phyloP scores from a whole-genome alignment of 2,329 filamentous ascomycete genomes.

The Xylariaceae sp. region DNA sequence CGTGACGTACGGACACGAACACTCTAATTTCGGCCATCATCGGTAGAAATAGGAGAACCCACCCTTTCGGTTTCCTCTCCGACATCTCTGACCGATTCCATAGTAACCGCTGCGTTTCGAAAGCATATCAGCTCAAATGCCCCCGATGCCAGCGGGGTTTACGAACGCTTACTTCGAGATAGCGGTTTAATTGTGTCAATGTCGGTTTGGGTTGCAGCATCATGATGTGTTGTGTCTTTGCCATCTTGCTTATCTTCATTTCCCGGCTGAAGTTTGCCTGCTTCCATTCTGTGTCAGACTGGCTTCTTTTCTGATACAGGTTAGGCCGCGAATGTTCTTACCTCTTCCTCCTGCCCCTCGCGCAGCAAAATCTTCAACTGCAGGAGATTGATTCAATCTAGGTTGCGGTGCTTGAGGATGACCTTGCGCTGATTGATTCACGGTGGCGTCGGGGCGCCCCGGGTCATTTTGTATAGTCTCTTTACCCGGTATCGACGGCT shows the following conservation, averaged over 20 bases:
- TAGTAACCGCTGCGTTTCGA: background rate
- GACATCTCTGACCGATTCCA: background rate
- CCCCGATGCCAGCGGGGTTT: background rate
- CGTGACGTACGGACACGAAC: too few species aligned
- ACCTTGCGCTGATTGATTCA: background rate
- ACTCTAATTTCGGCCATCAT: too few species aligned
- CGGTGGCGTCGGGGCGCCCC: too few species aligned
- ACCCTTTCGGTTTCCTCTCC: background rate
- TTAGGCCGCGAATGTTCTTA: background rate
- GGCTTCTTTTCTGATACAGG: background rate
- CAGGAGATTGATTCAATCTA: background rate
- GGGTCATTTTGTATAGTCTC: background rate
- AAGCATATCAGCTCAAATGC: background rate
- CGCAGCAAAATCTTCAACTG: background rate
- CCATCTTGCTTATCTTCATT: background rate
- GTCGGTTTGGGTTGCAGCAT: background rate
- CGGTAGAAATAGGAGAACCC: too few species aligned
- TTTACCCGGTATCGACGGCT: too few species aligned
- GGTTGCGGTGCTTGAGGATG: background rate
- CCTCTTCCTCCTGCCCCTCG: background rate
- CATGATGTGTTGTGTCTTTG: background rate
- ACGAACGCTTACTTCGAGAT: background rate
- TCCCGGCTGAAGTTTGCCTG: background rate
- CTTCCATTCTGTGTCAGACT: background rate
- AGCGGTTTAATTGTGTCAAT: background rate